Base-by-base conservation (phyloP, 2,329 filamentous ascomycete genomes). In the Xylaria sp. region DNA sequence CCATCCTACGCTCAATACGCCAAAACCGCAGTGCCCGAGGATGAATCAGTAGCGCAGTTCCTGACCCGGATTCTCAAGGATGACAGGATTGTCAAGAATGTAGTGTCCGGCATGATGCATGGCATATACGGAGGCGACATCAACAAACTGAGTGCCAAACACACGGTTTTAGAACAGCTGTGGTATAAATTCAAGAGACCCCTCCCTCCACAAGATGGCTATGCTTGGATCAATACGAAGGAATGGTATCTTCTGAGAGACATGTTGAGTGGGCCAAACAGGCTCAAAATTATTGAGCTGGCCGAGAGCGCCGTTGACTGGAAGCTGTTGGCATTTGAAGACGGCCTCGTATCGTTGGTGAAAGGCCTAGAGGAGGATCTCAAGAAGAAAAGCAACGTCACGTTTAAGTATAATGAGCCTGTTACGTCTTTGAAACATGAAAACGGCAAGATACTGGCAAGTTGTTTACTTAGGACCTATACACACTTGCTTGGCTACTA, bases 81-180 rank as follows among this genome's bases (percentile, higher is more conserved):
- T 52, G 82, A 84, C 25, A 79, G 83, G 41, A 72, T 92, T 7
- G 89, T 89, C 15, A 86, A 96, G 74, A 94, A 97, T 75, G 63
- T 97, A 20, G 81, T 89, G 7, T 97, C 94, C 5, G 94, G 91
- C 61, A 82, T 90, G 77, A 76, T 94, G 63, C 96, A 98, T 80
- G 96, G 96, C 51, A 94, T 98, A 68, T 97, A 97, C 80, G 96
- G 94, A 25, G 96, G 96, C 5, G 92, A 98, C 80, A 89, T 97
- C 57, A 89, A 92, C 78, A 87, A 91, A 77, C 84, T 98, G 60
- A 97, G 94, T 80, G 89, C 89, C 57, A 89, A 89, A 74, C 89
- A 88, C 60, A 83, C 92, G 50, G 78, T 91, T 48, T 81, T 90
- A 10, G 73, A 83, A 0, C 84, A 84, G 76, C 72, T 85, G n/a